Conservation (phyloP, 1,139 yeast species). For the Candida smagusa region DNA sequence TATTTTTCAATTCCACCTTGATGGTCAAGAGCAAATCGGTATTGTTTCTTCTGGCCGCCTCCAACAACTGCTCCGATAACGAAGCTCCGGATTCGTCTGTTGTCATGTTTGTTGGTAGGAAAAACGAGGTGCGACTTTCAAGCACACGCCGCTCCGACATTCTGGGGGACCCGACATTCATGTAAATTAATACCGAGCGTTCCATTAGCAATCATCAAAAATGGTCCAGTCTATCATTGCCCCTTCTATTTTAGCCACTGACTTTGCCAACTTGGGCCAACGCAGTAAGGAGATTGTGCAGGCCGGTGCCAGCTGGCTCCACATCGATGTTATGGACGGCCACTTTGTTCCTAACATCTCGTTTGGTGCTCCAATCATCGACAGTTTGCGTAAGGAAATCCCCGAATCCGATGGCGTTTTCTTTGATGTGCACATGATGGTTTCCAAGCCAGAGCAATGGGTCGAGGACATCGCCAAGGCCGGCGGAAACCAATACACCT, state of each 20-base stretch:
- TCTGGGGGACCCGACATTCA: neutral
- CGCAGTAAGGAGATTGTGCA: conserved; percentile 78
- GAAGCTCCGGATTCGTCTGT: conserved; percentile 57
- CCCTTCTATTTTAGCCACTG: conserved; percentile 95
- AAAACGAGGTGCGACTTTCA: neutral
- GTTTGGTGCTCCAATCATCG: conserved; percentile 86
- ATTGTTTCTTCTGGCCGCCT: conserved; percentile 86
- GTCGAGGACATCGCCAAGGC: conserved; percentile 88
- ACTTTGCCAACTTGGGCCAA: conserved; percentile 83
- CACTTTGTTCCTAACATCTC: conserved; percentile 97
- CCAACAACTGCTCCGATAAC: conserved; percentile 74
- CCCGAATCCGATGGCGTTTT: conserved; percentile 65
- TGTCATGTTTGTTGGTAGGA: too few relatives aligned
- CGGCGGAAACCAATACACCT: conserved; percentile 95
- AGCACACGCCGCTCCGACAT: neutral
- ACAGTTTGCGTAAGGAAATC: conserved; percentile 70
- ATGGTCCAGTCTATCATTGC: conserved; percentile 87
- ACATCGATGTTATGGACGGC: conserved; percentile 98
- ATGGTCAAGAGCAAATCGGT: conserved; percentile 66
- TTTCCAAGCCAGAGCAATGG: conserved; percentile 92
- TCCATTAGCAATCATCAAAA: conserved; percentile 2
- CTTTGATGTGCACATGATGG: conserved; percentile 99
- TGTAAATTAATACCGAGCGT: neutral
- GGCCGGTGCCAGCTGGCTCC: conserved; percentile 89
- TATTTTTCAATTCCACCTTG: conserved; percentile 43